A percentile compares a stretch with the other conserved stretches of the same genome.
phyloP scores from a whole-genome alignment of 1,139 yeast genomes.

The Geotrichum candidum region DNA sequence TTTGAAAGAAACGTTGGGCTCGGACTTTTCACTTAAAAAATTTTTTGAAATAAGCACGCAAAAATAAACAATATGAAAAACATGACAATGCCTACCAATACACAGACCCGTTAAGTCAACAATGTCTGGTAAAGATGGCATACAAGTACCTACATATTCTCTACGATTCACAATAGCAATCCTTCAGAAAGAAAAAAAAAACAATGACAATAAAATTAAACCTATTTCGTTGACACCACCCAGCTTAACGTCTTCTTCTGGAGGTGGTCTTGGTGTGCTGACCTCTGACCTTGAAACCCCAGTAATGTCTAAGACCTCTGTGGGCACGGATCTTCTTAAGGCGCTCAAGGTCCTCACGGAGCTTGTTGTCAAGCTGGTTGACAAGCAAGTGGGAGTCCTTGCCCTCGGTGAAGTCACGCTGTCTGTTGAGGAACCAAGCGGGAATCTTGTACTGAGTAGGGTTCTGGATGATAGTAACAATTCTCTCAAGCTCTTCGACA shows the following conservation, averaged over 20 bases:
- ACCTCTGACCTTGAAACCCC: conserved; percentile 94
- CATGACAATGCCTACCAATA: too few relatives aligned
- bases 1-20: too few relatives aligned
- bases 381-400: conserved; percentile 98
- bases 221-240: conserved; percentile 37
- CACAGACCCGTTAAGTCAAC: too few relatives aligned
- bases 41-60: too few relatives aligned
- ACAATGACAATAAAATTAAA: neutral
- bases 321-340: conserved; percentile 99
- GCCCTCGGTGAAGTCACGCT: conserved; percentile 97
- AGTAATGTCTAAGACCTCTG: conserved; percentile 99
- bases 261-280: conserved; percentile 99
- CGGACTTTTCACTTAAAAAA: too few relatives aligned
- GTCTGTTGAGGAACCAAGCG: conserved; percentile 99
- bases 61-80: too few relatives aligned
- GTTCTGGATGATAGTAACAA: conserved; percentile 99
- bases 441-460: conserved; percentile 99
- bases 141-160: neutral
- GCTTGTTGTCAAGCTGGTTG: conserved; percentile 97
- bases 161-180: neutral
- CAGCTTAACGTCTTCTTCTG: conserved; percentile 65
- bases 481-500: conserved; percentile 99
- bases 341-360: conserved; percentile 99
- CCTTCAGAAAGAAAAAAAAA: neutral
- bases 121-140: too few relatives aligned